phyloP scores from a whole-genome alignment of 192 early-diverging fungal genomes.

The Paraglomus occultum region DNA sequence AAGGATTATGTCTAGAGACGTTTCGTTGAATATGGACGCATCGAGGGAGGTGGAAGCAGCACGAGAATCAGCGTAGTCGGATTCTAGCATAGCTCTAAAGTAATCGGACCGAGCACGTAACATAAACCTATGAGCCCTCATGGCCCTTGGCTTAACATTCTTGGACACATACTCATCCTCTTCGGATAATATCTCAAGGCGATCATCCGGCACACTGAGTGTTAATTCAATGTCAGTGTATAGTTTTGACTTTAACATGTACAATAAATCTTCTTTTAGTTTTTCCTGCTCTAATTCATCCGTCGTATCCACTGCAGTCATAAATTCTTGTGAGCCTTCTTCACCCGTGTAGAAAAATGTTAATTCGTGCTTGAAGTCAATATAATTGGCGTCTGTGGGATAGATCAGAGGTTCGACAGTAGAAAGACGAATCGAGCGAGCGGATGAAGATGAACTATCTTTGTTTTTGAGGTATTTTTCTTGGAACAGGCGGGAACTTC shows the following conservation, averaged over 20 bases:
- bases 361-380: conserved; percentile 25
- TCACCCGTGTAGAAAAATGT: conserved; percentile 32
- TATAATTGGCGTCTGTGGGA: conserved; percentile 19
- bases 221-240: conserved; percentile 29
- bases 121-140: conserved; percentile 26
- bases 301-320: conserved; percentile 29
- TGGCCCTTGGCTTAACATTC: neutral
- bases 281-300: conserved; percentile 30
- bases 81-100: conserved; percentile 23
- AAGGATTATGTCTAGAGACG: conserved; percentile 26
- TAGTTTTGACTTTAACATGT: conserved; percentile 31
- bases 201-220: conserved; percentile 2
- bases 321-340: conserved; percentile 30
- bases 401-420: conserved; percentile 14
- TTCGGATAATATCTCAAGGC: conserved; percentile 10
- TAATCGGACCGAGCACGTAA: conserved; percentile 28
- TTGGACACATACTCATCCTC: conserved; percentile 5
- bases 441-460: conserved; percentile 23
- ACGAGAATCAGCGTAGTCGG: conserved; percentile 14
- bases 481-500: conserved; percentile 30
- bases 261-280: conserved; percentile 31
- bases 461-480: conserved; percentile 28
- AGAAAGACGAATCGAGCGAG: conserved; percentile 20
- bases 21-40: conserved; percentile 22
- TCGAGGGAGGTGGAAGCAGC: conserved; percentile 2